Evolutionary conservation across 176 grass and related monocot species (phyloP).

Genomic region (Lolium perenne): DNA sequence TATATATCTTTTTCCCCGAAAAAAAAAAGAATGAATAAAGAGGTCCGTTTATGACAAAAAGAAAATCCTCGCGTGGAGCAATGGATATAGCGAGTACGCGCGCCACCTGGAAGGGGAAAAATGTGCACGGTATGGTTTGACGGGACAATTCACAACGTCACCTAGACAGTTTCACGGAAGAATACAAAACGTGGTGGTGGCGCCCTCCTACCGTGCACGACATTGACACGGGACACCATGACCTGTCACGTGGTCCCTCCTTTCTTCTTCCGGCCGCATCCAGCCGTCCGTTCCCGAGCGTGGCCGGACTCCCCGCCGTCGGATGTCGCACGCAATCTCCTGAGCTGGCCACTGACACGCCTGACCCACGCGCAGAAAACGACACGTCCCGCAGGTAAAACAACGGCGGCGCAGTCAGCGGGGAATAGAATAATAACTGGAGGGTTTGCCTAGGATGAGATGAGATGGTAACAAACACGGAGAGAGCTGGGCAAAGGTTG

Average conservation of each 20-base stretch:
- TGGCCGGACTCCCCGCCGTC: background rate
- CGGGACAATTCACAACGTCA: background rate
- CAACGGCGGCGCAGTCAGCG: conserved; percentile 28
- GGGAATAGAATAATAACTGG: background rate
- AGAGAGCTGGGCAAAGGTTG: background rate
- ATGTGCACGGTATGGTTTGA: background rate
- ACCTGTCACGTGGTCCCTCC: background rate
- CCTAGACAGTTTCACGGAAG: conserved; percentile 17
- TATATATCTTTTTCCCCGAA: too few species aligned
- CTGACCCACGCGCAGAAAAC: conserved; percentile 9
- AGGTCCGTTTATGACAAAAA: too few species aligned
- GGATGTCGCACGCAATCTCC: background rate
- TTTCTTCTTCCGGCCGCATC: background rate
- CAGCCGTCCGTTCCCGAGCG: background rate
- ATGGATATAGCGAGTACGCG: too few species aligned
- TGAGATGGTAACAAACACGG: background rate
- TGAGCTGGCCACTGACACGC: background rate
- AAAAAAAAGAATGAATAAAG: too few species aligned
- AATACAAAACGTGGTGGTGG: background rate
- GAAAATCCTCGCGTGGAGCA: too few species aligned
- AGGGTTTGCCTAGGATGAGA: background rate
- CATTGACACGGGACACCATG: conserved; percentile 41
- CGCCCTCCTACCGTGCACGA: conserved; percentile 20
- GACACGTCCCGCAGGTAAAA: conserved; percentile 28
- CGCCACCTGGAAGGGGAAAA: background rate